These are phyloP conservation scores for Leavenworthia alabamica DNA, from an alignment of 345 rosid species.

Conservation along the genomic window DNA sequence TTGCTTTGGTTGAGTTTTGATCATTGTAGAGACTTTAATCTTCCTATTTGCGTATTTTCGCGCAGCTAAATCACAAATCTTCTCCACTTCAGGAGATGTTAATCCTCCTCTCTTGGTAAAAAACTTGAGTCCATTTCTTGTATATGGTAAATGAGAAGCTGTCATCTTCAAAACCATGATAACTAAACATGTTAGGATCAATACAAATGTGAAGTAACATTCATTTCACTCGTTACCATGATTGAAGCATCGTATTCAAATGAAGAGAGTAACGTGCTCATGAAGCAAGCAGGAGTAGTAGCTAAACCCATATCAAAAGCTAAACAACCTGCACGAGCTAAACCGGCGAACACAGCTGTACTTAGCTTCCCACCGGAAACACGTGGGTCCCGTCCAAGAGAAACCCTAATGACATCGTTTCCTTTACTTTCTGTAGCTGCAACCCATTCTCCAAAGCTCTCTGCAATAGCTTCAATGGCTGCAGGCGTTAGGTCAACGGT, in stretches of 20 bases:
- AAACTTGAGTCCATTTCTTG: conserved; percentile 83
- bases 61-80: conserved; percentile 69
- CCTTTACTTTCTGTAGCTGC: conserved; percentile 35
- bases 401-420: conserved; percentile 38
- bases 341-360: conserved; percentile 72
- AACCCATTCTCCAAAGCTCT: conserved; percentile 94
- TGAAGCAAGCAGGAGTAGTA: conserved; percentile 92
- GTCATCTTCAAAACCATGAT: conserved; percentile 53
- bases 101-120: conserved; percentile 89
- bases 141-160: conserved; percentile 90
- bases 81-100: conserved; percentile 76
- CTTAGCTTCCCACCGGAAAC: conserved; percentile 56
- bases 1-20: conserved; percentile 34
- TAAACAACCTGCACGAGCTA: conserved; percentile 72
- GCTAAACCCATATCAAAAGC: conserved; percentile 86
- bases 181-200: not conserved
- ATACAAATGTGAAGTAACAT: not conserved
- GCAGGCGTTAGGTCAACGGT: conserved; percentile 65
- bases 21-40: conserved; percentile 53
- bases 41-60: conserved; percentile 62
- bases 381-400: conserved; percentile 84
- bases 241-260: conserved; percentile 79
- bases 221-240: conserved; percentile 38
- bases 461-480: conserved; percentile 82
- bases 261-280: conserved; percentile 71